These are phyloP conservation scores for Infundibulicybe gibba DNA, from an alignment of 768 basidiomycete species.

Conservation along the genomic window DNA sequence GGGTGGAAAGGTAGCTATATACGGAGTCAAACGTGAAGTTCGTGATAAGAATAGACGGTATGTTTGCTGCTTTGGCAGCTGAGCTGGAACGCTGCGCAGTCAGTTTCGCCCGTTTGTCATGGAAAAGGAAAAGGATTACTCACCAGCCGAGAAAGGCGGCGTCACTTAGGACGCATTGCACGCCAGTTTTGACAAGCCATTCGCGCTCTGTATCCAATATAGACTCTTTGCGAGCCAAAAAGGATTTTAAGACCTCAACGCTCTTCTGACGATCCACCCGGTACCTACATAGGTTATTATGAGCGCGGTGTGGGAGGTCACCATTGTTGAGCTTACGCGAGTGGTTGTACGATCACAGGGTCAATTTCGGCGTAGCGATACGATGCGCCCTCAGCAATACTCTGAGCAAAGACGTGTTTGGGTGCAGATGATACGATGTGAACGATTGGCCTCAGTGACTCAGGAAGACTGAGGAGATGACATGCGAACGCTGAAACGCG, in stretches of 20 bases:
- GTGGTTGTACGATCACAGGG: constrained; percentile 76
- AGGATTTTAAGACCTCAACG: constrained; percentile 54
- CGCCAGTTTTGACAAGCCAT: constrained; percentile 52
- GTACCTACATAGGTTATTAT: constrained; percentile 39
- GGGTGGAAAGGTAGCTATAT: constrained; percentile 69
- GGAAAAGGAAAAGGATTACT: constrained; percentile 14
- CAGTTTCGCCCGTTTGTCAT: not conserved
- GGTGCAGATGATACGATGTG: constrained; percentile 76
- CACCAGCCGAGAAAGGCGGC: constrained; percentile 79
- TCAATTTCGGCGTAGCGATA: constrained; percentile 76
- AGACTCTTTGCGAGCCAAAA: constrained; percentile 50
- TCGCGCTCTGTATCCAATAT: constrained; percentile 50
- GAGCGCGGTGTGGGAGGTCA: not conserved
- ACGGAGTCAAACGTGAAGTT: constrained; percentile 88
- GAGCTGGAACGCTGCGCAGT: constrained; percentile 35
- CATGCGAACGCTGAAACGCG: constrained; percentile 72
- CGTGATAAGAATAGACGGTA: constrained; percentile 73
- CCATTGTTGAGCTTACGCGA: constrained; percentile 51
- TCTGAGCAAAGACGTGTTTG: constrained; percentile 63
- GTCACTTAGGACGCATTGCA: constrained; percentile 68
- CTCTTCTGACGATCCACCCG: constrained; percentile 72
- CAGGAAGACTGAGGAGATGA: constrained; percentile 47
- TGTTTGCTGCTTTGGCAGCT: constrained; percentile 56
- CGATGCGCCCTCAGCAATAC: constrained; percentile 54
- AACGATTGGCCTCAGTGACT: constrained; percentile 39